These are phyloP conservation scores for Senna siamea DNA, from an alignment of 306 rosid genomes.

Conservation along the genomic window DNA sequence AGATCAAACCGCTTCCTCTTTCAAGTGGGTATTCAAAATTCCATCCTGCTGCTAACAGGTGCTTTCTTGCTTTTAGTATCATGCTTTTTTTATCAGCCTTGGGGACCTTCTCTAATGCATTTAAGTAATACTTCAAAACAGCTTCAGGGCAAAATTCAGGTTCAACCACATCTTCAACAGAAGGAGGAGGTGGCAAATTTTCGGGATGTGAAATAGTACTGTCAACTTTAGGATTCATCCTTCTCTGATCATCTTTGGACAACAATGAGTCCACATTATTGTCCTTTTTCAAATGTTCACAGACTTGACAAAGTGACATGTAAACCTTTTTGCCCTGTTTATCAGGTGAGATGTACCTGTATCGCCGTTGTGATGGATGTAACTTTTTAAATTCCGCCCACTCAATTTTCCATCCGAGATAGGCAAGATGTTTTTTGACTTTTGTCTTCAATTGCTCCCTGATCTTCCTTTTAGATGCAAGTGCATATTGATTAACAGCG, in stretches of 20 bases:
- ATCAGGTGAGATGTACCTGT: conserved; percentile 50
- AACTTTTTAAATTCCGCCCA: background rate
- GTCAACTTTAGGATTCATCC: conserved; percentile 18
- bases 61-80: conserved; percentile 50
- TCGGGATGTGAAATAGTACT: conserved; percentile 31
- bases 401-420: conserved; percentile 75
- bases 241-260: conserved; percentile 36
- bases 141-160: conserved; percentile 53
- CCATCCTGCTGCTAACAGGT: conserved; percentile 64
- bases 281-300: conserved; percentile 42
- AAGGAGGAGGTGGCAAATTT: conserved; percentile 31
- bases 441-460: conserved; percentile 1
- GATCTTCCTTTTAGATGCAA: background rate
- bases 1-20: conserved; percentile 41
- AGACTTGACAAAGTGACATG: conserved; percentile 52
- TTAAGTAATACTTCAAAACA: conserved; percentile 48
- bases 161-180: conserved; percentile 18
- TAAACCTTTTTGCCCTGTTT: conserved; percentile 34
- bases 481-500: conserved; percentile 50
- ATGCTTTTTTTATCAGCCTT: background rate
- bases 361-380: background rate
- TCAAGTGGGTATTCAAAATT: conserved; percentile 32
- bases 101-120: background rate
- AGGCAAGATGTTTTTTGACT: conserved; percentile 56
- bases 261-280: conserved; percentile 30